Conservation (phyloP, 108 stramenopile genomes). For the Chaetoceros tenuissimus region DNA sequence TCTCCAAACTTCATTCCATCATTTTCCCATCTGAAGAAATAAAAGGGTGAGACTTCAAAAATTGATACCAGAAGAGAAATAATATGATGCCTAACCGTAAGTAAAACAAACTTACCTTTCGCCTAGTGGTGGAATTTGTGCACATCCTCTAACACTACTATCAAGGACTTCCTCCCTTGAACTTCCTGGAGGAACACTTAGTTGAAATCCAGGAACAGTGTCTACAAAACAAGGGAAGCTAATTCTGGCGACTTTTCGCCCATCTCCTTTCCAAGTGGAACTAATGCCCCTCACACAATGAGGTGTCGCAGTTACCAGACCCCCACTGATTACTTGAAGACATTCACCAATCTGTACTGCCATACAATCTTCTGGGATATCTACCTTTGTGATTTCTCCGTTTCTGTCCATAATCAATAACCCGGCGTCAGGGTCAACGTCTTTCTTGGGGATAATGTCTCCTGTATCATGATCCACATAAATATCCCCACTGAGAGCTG, state of each 20-base stretch:
- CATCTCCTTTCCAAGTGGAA: slow-evolving; percentile 4
- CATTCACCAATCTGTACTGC: slow-evolving; percentile 92
- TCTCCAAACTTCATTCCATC: slow-evolving; percentile 85
- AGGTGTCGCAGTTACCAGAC: slow-evolving; percentile 80
- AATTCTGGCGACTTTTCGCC: slow-evolving; percentile 37
- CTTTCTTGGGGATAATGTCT: slow-evolving; percentile 14
- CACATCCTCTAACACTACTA: slow-evolving; percentile 26
- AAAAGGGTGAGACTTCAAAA: background rate
- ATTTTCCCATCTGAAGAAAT: slow-evolving; percentile 47
- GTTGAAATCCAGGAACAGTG: slow-evolving; percentile 55
- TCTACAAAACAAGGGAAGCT: slow-evolving; percentile 84
- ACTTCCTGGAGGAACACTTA: slow-evolving; percentile 46
- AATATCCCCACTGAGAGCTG: slow-evolving; percentile 79
- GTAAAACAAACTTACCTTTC: background rate
- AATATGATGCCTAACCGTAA: background rate
- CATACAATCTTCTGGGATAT: slow-evolving; percentile 83
- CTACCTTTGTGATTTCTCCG: slow-evolving; percentile 40
- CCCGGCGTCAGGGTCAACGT: slow-evolving; percentile 66
- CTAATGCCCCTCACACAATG: slow-evolving; percentile 79
- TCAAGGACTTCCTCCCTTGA: slow-evolving; percentile 33
- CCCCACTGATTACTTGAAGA: slow-evolving; percentile 83
- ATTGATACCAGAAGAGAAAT: background rate
- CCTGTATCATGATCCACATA: slow-evolving; percentile 73
- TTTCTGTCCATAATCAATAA: slow-evolving; percentile 69
- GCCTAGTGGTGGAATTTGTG: slow-evolving; percentile 64